These are phyloP conservation scores for Beta lomatogona DNA, from an alignment of 179 eudicot genomes.

Conservation along the genomic window DNA sequence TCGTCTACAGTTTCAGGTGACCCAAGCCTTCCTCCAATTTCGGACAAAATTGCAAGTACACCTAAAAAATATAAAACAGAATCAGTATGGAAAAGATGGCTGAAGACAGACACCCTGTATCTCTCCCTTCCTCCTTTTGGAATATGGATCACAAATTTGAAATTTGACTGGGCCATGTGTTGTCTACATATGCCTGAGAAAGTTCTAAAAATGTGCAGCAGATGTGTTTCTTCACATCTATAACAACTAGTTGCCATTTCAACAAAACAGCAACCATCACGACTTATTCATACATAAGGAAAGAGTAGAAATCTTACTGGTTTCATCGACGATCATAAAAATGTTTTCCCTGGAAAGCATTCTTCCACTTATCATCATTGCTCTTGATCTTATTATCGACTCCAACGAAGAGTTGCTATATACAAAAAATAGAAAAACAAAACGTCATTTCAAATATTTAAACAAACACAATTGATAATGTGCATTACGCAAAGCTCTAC, in stretches of 20 bases:
- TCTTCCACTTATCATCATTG: constrained; percentile 87
- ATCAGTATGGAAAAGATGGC: constrained; percentile 2
- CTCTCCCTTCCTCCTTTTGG: background rate
- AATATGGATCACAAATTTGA: background rate
- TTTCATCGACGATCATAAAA: constrained; percentile 51
- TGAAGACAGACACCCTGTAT: constrained; percentile 7
- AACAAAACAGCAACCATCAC: background rate
- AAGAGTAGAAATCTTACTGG: constrained; percentile 45
- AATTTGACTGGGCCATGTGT: background rate
- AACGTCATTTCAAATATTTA: background rate
- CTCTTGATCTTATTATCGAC: constrained; percentile 78
- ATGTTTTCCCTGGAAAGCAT: constrained; percentile 69
- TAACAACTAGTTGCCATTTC: background rate
- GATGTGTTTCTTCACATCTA: background rate
- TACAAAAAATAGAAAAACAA: background rate
- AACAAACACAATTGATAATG: background rate
- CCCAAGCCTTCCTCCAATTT: constrained; percentile 58
- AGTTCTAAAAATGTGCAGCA: background rate
- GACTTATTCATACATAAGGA: background rate
- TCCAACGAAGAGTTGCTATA: constrained; percentile 45
- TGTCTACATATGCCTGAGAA: background rate
- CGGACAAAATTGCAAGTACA: constrained; percentile 51
- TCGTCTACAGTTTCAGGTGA: constrained; percentile 56
- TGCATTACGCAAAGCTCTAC: background rate
- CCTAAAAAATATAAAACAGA: constrained; percentile 44